Evolutionary conservation across 2,329 filamentous ascomycete genomes (phyloP).

Genomic region (Pseudogymnoascus sp.): DNA sequence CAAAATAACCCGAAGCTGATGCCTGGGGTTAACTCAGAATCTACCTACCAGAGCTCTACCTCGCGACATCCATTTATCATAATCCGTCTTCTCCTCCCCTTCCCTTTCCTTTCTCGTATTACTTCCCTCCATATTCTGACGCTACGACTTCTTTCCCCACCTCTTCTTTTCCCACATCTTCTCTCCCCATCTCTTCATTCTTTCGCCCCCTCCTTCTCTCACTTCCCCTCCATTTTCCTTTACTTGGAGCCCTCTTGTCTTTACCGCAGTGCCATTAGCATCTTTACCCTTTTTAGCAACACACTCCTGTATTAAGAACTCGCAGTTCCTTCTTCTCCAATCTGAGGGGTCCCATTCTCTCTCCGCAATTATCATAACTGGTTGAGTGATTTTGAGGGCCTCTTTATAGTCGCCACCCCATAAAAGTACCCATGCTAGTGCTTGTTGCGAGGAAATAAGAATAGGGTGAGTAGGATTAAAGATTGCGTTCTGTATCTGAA

Average conservation of each 20-base stretch:
- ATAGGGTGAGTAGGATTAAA: conserved; percentile 3
- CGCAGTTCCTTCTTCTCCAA: neutral
- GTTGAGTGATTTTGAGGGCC: neutral
- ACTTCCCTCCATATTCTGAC: neutral
- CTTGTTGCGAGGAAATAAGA: conserved; percentile 11
- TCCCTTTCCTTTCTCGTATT: no score
- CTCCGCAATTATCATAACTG: neutral
- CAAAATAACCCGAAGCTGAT: neutral
- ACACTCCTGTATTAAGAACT: neutral
- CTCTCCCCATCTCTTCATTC: neutral
- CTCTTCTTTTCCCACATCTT: neutral
- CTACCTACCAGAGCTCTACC: neutral
- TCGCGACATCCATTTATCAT: neutral
- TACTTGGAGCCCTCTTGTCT: neutral
- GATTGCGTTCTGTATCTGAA: neutral
- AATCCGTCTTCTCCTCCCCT: no score
- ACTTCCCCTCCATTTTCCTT: neutral
- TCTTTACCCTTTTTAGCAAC: neutral
- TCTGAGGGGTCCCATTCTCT: neutral
- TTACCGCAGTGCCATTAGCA: neutral
- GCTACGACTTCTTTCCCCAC: neutral
- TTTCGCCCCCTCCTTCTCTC: neutral
- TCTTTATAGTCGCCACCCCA: neutral
- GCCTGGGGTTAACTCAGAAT: neutral
- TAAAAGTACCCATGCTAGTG: neutral